Base-by-base conservation (phyloP, 495 filamentous ascomycete species). In the Penicillium fimorum region DNA sequence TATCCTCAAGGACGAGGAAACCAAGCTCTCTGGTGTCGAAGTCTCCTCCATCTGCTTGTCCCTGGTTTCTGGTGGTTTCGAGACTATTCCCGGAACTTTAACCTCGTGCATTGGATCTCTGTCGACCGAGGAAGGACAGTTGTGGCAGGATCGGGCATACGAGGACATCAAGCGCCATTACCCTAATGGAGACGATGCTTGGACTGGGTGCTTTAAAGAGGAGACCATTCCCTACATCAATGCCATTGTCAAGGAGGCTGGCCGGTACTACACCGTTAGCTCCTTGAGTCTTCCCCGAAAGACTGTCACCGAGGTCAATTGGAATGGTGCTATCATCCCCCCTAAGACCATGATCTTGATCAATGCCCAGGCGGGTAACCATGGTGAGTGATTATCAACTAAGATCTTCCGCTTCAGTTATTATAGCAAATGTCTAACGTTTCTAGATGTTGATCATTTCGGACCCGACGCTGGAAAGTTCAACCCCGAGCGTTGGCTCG, bases 281-380 rank as follows among this genome's bases (percentile, higher is more conserved):
- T 64, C 77, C 1, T 82, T 84, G 78, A 78, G 74, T 47, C 59
- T 82, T 17, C 80, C 80, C 4, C 59, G 82, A 29, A 80, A 80
- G 62, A 82, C 78, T 0, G 70, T 75, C 2, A 74, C 70, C 0
- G 80, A 82, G 51, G 70, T 84, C 9, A 70, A 76, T 6, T 84
- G 80, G 79, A 74, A 81, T 47, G 80, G 78, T 8, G 78, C 78
- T 11, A 74, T 72, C n/a, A 83, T 84, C 32, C 81, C 81, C 0
- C 64, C 75, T 0, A 76, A 76, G 54, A 84, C 79, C 0, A 82
- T 82, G 78, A 68, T 84, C 11, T 63, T 83, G 50, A 80, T 83
- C 52, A 84, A 84, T 53, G 78, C 79, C 0, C 82, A 84, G 50
- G 82, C 80, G 12, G 80, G 74, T 1, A 84, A 84, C 54, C 82